phyloP scores from a whole-genome alignment of 2,329 filamentous ascomycete species.

The Clarireedia monteithiana region DNA sequence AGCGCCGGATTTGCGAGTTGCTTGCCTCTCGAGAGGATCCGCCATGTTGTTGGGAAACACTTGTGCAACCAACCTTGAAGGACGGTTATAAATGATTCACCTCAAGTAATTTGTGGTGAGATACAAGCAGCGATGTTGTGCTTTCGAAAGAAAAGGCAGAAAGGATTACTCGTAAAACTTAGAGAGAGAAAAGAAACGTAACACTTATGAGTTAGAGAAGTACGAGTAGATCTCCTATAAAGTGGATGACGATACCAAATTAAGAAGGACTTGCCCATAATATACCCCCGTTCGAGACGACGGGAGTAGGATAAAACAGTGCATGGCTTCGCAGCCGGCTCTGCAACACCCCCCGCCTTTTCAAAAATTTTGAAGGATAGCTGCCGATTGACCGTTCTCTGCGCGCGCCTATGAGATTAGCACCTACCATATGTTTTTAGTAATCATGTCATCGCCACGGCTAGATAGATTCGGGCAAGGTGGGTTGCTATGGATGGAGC shows the following conservation, averaged over 20 bases:
- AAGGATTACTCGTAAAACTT: neutral
- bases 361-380: neutral
- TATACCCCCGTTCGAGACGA: neutral
- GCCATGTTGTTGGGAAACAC: neutral
- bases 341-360: neutral
- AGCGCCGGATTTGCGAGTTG: constrained; percentile 3
- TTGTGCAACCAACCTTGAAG: neutral
- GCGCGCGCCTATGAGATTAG: too few relatives aligned
- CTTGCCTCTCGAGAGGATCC: neutral
- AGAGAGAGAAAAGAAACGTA: neutral
- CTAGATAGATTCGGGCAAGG: neutral
- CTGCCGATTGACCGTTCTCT: too few relatives aligned
- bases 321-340: neutral
- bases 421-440: too few relatives aligned
- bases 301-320: neutral
- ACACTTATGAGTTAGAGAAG: neutral
- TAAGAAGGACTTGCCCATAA: neutral
- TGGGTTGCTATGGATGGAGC: neutral
- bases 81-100: neutral
- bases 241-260: neutral
- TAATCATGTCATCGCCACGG: too few relatives aligned
- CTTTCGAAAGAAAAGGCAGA: neutral
- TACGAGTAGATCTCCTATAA: neutral
- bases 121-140: neutral
- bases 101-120: neutral